Base-by-base conservation (phyloP, 1,284 basidiomycete genomes). In the Amylostereum areolatum region DNA sequence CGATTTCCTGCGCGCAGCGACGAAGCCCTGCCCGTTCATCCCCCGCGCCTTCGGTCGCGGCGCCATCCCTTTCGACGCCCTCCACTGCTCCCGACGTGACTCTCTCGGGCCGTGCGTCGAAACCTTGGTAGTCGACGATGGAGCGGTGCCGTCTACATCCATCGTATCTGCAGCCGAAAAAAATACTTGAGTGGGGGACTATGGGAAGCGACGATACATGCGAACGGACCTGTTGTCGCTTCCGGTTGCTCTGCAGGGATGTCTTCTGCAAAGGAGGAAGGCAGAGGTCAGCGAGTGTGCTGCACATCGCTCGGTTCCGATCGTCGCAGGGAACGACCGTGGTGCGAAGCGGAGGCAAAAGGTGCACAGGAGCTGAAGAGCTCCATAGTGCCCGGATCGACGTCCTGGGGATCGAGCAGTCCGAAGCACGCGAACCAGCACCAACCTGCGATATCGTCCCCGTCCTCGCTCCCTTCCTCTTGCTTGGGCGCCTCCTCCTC, bases 51-150 rank as follows among this genome's bases (percentile, higher is more conserved):
- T 72, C 6, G 77, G 71, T 49, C 76, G 65, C 28, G 80, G 66
- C 7, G 71, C 58, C 65, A 88, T 59, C 41, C 88, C 87, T 60
- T 89, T 90, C 35, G 88, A 84, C 51, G 67, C 65, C 58, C 87
- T 73, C 88, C 88, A 90, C 56, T 81, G 73, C 58, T 89, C 85
- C 54, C 82, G 72, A 49, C 87, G 72, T 45, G 87, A 86, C 41
- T 71, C 69, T 37, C 86, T 80, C 4, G 80, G 77, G 11, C 87
- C 87, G 59, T 89, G 86, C 3, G 88, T 90, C 24, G 87, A 88
- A 52, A 89, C 70, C 55, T 72, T 67, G 18, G 68, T 50, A 36
- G 50, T 52, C 41, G 57, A 53, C 31, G 61, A 50, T 45, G 50
- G 51, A 43, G 59, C 43, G 58, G 59, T 51, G 51, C 49, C 47